phyloP scores from a whole-genome alignment of 192 early-diverging fungal species.

The Coemansia sp. region DNA sequence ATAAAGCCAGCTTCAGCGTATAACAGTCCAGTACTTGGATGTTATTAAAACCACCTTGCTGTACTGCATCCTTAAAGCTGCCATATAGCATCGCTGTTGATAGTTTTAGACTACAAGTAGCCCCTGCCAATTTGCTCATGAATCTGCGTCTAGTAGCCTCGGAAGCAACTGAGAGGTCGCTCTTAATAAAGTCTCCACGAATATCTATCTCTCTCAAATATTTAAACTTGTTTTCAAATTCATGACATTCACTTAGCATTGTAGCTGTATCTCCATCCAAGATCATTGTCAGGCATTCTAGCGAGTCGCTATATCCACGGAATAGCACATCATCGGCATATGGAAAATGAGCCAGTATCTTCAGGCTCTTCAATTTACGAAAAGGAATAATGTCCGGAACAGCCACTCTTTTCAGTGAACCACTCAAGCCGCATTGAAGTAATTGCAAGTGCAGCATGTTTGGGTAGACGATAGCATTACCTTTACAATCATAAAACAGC shows the following conservation, averaged over 20 bases:
- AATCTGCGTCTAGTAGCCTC: neutral
- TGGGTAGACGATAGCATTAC: neutral
- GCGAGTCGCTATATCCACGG: neutral
- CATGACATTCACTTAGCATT: neutral
- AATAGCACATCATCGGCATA: conserved; percentile 11
- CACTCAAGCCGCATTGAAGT: neutral
- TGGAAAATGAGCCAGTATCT: neutral
- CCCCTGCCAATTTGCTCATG: neutral
- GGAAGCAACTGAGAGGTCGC: neutral
- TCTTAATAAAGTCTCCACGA: neutral
- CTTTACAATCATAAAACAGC: neutral
- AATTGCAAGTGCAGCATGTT: conserved; percentile 3
- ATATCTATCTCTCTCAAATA: neutral
- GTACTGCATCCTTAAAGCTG: neutral
- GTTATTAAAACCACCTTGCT: neutral
- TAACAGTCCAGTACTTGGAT: neutral
- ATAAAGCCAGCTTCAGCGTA: neutral
- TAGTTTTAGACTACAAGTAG: neutral
- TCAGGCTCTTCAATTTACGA: neutral
- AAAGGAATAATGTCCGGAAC: neutral
- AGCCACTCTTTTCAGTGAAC: neutral
- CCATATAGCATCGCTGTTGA: neutral
- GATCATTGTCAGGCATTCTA: neutral
- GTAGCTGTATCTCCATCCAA: neutral
- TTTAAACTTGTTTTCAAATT: neutral